These are phyloP conservation scores for Sporothrix protearum DNA, from an alignment of 2,329 filamentous ascomycete genomes.

Conservation along the genomic window DNA sequence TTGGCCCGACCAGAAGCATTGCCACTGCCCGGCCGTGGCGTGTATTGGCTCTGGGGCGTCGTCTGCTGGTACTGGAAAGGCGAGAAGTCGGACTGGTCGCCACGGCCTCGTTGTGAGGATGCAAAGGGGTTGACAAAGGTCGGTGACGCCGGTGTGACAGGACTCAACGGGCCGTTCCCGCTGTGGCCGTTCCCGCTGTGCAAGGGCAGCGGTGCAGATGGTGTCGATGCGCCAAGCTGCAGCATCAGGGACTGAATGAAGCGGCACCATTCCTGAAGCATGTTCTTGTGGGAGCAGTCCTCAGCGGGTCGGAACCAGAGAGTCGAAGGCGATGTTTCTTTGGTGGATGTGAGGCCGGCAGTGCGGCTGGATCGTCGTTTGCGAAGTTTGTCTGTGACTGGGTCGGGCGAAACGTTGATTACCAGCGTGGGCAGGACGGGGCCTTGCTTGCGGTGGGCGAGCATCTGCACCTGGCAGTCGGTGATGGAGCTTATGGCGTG, in stretches of 20 bases:
- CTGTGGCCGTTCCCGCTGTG: conserved; percentile 29
- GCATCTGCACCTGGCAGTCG: conserved; percentile 56
- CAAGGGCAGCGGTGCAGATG: background rate
- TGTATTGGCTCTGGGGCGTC: background rate
- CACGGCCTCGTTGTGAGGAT: conserved; percentile 27
- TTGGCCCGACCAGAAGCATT: conserved; percentile 36
- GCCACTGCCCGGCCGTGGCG: conserved; percentile 44
- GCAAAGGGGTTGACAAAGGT: conserved; percentile 54
- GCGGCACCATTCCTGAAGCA: conserved; percentile 58
- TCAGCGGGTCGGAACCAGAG: conserved; percentile 58
- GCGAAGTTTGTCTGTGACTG: conserved; percentile 54
- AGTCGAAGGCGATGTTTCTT: conserved; percentile 47
- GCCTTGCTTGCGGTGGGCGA: conserved; percentile 60
- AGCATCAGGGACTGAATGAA: conserved; percentile 48
- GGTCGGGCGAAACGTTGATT: conserved; percentile 51
- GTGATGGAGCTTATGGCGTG: conserved; percentile 51
- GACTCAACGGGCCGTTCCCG: conserved; percentile 42
- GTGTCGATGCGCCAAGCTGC: background rate
- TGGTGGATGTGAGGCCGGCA: conserved; percentile 52
- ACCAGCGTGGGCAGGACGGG: conserved; percentile 58
- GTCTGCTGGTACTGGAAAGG: conserved; percentile 11
- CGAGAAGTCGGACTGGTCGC: conserved; percentile 17
- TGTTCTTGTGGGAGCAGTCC: conserved; percentile 41
- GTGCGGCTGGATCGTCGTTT: conserved; percentile 64
- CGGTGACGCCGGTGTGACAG: conserved; percentile 53